These are phyloP conservation scores for Russula sp. DNA, from an alignment of 768 basidiomycete species.

Conservation along the genomic window DNA sequence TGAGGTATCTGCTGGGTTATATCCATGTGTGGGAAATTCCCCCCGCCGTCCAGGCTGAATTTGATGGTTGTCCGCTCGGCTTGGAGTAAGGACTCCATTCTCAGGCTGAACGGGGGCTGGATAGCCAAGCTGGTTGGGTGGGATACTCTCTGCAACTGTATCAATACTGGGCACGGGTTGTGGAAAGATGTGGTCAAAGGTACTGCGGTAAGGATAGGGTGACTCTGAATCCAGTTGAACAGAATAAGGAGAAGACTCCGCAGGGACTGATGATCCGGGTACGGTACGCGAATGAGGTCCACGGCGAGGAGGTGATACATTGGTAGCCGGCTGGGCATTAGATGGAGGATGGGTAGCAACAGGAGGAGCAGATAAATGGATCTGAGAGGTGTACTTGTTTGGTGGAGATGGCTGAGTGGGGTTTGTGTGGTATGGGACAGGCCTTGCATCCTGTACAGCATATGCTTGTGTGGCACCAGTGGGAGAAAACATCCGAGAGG, in stretches of 20 bases:
- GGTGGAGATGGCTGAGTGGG: neutral
- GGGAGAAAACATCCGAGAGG: constrained; percentile 8
- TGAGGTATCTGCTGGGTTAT: neutral
- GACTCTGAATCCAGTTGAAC: neutral
- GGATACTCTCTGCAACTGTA: neutral
- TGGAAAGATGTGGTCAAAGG: neutral
- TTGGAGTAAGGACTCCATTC: neutral
- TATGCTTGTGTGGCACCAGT: neutral
- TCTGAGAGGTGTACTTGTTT: neutral
- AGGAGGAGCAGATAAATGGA: neutral
- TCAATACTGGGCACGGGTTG: neutral
- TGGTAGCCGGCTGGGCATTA: neutral
- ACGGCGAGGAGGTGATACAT: constrained; percentile 6
- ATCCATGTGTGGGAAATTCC: neutral
- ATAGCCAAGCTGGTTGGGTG: neutral
- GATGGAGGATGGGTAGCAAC: neutral
- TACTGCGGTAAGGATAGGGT: neutral
- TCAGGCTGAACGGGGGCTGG: neutral
- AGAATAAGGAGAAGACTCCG: constrained; percentile 1
- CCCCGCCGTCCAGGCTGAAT: neutral
- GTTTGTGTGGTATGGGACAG: neutral
- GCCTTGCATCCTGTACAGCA: constrained; percentile 4
- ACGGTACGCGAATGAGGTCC: constrained; percentile 2
- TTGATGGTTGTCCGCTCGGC: neutral
- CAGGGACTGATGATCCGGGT: neutral